phyloP scores from a whole-genome alignment of 2,329 filamentous ascomycete genomes.

The Botrytis byssoidea region DNA sequence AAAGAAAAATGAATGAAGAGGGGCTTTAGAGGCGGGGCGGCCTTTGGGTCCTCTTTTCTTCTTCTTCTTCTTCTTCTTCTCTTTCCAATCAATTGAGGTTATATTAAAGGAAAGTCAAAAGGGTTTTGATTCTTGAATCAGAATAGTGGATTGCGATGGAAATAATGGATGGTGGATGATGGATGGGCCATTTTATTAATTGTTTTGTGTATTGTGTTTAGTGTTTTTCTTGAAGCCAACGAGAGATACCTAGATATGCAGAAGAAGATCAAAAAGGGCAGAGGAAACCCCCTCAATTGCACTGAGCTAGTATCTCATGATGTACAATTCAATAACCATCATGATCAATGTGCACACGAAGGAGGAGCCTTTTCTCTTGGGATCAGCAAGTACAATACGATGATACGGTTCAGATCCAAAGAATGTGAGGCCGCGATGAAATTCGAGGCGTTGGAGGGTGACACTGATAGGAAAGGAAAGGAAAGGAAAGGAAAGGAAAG shows the following conservation, averaged over 20 bases:
- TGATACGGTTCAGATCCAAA: background rate
- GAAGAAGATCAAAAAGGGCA: constrained; percentile 7
- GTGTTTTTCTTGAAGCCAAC: background rate
- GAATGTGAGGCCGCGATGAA: background rate
- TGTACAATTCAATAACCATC: background rate
- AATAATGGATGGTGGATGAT: background rate
- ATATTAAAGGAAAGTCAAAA: background rate
- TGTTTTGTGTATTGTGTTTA: background rate
- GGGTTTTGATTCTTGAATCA: background rate
- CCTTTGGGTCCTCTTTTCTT: background rate
- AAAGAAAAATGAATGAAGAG: background rate
- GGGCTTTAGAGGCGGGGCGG: constrained; percentile 9
- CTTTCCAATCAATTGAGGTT: constrained; percentile 13
- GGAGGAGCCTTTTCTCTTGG: background rate
- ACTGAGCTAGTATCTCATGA: background rate
- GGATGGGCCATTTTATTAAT: background rate
- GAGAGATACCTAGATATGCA: background rate
- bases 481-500: background rate
- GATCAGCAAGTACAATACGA: background rate
- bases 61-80: background rate
- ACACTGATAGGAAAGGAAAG: background rate
- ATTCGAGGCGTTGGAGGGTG: constrained; percentile 5
- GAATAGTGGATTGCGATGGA: background rate
- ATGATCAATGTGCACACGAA: background rate
- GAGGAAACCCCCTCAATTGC: background rate